A percentile compares a stretch with the other conserved stretches of the same genome.
Evolutionary conservation across 2,329 filamentous ascomycete species (phyloP).

Genomic region (Xylariaceae sp.): DNA sequence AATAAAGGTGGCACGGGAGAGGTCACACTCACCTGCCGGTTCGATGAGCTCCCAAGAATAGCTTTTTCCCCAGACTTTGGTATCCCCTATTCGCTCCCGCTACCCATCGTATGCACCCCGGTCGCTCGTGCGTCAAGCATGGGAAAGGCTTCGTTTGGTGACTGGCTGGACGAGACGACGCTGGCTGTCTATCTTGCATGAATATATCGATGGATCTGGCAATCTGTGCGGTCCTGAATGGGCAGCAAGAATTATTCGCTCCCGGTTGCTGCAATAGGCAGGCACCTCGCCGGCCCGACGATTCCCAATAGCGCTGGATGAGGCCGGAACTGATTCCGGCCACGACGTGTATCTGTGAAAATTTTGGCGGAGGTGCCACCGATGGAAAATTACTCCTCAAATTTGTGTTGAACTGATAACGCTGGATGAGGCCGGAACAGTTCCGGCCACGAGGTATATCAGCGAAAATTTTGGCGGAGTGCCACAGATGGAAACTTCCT

Average conservation of each 20-base stretch:
- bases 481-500: slow-evolving; percentile 1
- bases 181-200: neutral
- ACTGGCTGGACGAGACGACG: neutral
- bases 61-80: neutral
- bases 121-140: slow-evolving; percentile 1
- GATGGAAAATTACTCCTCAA: neutral
- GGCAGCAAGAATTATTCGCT: slow-evolving; percentile 2
- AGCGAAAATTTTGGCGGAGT: slow-evolving; percentile 19
- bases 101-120: neutral
- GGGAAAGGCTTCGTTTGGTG: slow-evolving; percentile 4
- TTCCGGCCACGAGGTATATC: slow-evolving; percentile 35
- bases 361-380: slow-evolving; percentile 17
- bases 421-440: slow-evolving; percentile 29
- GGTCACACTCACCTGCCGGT: neutral
- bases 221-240: slow-evolving; percentile 3
- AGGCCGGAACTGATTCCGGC: slow-evolving; percentile 35
- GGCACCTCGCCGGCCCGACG: slow-evolving; percentile 15
- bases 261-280: slow-evolving; percentile 1
- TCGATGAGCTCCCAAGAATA: neutral
- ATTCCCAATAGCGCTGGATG: slow-evolving; percentile 19
- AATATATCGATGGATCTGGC: too few relatives aligned
- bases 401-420: slow-evolving; percentile 4
- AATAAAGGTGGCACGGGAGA: neutral
- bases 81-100: neutral
- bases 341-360: slow-evolving; percentile 29